These are phyloP conservation scores for Isoetes taiwanensis DNA, from an alignment of 75 land plant genomes.

Conservation along the genomic window DNA sequence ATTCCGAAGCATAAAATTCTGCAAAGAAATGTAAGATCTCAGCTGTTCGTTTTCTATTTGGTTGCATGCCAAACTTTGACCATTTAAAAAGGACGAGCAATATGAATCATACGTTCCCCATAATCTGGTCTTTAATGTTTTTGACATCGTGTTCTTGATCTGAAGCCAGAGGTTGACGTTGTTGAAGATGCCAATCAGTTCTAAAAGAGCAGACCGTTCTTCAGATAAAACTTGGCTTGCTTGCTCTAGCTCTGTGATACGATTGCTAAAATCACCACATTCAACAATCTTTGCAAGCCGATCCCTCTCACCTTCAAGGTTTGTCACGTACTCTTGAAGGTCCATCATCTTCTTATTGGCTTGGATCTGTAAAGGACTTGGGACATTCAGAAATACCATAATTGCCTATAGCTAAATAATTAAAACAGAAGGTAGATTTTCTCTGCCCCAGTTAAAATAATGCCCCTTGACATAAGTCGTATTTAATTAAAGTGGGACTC, in stretches of 20 bases:
- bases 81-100: too few relatives aligned
- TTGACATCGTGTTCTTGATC: slow-evolving; percentile 24
- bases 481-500: too few relatives aligned
- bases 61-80: not conserved
- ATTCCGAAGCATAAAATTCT: slow-evolving; percentile 21
- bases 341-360: slow-evolving; percentile 15
- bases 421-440: not conserved
- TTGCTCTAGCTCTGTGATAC: slow-evolving; percentile 14
- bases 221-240: slow-evolving; percentile 18
- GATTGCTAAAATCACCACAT: slow-evolving; percentile 19
- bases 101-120: slow-evolving; percentile 6
- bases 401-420: not conserved
- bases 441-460: not conserved
- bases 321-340: slow-evolving; percentile 14
- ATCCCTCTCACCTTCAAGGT: slow-evolving; percentile 19
- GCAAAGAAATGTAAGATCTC: not conserved
- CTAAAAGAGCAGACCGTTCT: slow-evolving; percentile 19
- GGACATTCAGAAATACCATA: too few relatives aligned
- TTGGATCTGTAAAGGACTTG: slow-evolving; percentile 17
- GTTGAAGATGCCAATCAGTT: slow-evolving; percentile 16
- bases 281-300: slow-evolving; percentile 21
- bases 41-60: not conserved
- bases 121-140: slow-evolving; percentile 15
- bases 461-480: not conserved
- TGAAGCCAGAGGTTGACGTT: slow-evolving; percentile 14